Conservation (phyloP, 768 basidiomycete genomes). For the Tulasnella sp. region DNA sequence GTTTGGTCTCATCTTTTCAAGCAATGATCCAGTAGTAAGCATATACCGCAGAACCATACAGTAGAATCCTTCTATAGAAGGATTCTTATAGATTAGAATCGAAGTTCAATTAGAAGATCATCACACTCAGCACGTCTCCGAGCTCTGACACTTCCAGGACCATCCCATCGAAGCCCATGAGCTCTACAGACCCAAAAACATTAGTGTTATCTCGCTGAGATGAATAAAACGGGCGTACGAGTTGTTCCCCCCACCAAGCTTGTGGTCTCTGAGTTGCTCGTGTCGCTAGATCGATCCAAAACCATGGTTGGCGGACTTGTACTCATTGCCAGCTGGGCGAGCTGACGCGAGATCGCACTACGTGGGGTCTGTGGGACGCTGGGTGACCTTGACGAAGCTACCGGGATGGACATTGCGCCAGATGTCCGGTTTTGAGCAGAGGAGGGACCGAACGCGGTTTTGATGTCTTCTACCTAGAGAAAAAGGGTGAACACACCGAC, state of each 20-base stretch:
- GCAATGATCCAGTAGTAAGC: neutral
- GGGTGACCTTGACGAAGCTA: neutral
- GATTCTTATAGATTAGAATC: neutral
- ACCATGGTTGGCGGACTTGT: constrained; percentile 21
- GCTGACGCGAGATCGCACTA: neutral
- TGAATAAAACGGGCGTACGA: constrained; percentile 34
- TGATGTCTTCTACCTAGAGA: constrained; percentile 1
- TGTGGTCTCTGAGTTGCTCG: neutral
- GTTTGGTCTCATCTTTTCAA: constrained; percentile 69
- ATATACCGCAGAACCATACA: too few relatives aligned
- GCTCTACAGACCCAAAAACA: constrained; percentile 25
- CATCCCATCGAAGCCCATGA: constrained; percentile 72
- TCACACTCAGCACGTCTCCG: constrained; percentile 65
- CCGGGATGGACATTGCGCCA: neutral
- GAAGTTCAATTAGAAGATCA: constrained; percentile 16
- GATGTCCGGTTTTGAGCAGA: neutral
- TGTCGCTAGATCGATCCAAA: constrained; percentile 21
- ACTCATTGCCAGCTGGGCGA: neutral
- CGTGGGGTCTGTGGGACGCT: neutral
- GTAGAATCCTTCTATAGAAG: too few relatives aligned
- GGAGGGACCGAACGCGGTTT: neutral
- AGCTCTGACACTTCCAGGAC: constrained; percentile 69
- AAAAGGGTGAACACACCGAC: neutral
- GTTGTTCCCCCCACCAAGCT: constrained; percentile 30
- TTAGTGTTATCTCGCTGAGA: constrained; percentile 1